A percentile compares a stretch with the other conserved stretches of the same genome.
phyloP scores from a whole-genome alignment of 768 basidiomycete genomes.

The Pisolithus albus region DNA sequence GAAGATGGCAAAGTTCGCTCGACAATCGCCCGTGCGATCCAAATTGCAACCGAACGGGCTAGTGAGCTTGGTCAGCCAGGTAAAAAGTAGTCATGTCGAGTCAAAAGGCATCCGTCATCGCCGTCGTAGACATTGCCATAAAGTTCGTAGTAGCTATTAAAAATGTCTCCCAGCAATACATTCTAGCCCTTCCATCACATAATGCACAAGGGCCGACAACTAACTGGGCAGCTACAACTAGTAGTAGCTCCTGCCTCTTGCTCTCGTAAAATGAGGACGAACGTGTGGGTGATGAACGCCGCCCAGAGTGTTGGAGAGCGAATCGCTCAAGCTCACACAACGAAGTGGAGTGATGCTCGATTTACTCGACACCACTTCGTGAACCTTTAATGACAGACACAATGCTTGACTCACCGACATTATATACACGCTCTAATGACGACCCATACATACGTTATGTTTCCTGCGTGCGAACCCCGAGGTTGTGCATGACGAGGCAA shows the following conservation, averaged over 20 bases:
- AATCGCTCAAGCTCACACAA: neutral
- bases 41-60: conserved; percentile 86
- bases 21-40: conserved; percentile 92
- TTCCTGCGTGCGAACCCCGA: conserved; percentile 48
- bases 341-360: neutral
- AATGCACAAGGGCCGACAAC: conserved; percentile 28
- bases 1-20: conserved; percentile 93
- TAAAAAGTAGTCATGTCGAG: conserved; percentile 34
- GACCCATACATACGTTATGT: conserved; percentile 23
- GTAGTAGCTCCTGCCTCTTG: conserved; percentile 42
- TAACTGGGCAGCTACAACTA: conserved; percentile 27
- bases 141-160: neutral
- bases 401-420: conserved; percentile 12
- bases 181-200: conserved; percentile 24
- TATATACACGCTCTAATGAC: neutral
- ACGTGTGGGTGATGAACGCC: conserved; percentile 64
- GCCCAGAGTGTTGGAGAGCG: conserved; percentile 98
- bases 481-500: conserved; percentile 27
- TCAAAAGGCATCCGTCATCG: neutral
- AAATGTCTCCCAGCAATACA: conserved; percentile 29
- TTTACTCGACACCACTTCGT: neutral
- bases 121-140: neutral
- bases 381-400: neutral
- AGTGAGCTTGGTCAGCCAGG: conserved; percentile 72
- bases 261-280: conserved; percentile 96